These are phyloP conservation scores for Trichoderma atroviride DNA, from an alignment of 2,329 filamentous ascomycete genomes.

Conservation along the genomic window DNA sequence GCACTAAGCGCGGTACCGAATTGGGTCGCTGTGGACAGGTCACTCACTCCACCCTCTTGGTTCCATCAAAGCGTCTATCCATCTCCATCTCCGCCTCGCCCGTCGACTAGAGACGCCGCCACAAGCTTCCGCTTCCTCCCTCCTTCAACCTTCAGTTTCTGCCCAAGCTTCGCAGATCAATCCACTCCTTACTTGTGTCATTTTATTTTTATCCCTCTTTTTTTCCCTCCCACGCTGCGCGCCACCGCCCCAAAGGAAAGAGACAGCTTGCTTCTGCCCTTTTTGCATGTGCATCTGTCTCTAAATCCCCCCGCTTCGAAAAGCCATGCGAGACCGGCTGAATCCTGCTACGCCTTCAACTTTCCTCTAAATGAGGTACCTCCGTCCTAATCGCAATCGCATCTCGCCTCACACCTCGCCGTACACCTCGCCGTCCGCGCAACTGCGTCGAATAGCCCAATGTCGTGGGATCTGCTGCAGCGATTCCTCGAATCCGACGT, in stretches of 20 bases:
- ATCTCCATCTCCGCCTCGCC: constrained; percentile 21
- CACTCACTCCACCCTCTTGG: constrained; percentile 14
- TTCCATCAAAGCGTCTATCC: constrained; percentile 4
- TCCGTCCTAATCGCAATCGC: constrained; percentile 15
- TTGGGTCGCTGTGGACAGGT: constrained; percentile 23
- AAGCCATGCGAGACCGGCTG: constrained; percentile 32
- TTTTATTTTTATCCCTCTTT: neutral
- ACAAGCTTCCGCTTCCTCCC: constrained; percentile 8
- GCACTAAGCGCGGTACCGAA: constrained; percentile 25
- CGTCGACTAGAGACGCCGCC: constrained; percentile 15
- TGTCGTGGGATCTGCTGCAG: constrained; percentile 86
- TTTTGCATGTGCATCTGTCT: neutral
- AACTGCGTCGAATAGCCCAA: constrained; percentile 45
- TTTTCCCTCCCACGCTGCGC: neutral
- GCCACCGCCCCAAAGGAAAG: neutral
- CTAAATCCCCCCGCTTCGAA: constrained; percentile 8
- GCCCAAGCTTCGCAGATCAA: constrained; percentile 3
- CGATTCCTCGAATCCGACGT: constrained; percentile 92
- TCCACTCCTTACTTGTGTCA: neutral
- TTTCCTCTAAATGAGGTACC: constrained; percentile 33
- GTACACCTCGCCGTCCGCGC: constrained; percentile 30
- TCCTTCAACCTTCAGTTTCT: constrained; percentile 2
- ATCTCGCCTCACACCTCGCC: constrained; percentile 27
- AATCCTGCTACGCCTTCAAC: constrained; percentile 26
- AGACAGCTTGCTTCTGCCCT: neutral